Conservation (phyloP, 2,329 filamentous ascomycete species). For the Microcera coccophila region DNA sequence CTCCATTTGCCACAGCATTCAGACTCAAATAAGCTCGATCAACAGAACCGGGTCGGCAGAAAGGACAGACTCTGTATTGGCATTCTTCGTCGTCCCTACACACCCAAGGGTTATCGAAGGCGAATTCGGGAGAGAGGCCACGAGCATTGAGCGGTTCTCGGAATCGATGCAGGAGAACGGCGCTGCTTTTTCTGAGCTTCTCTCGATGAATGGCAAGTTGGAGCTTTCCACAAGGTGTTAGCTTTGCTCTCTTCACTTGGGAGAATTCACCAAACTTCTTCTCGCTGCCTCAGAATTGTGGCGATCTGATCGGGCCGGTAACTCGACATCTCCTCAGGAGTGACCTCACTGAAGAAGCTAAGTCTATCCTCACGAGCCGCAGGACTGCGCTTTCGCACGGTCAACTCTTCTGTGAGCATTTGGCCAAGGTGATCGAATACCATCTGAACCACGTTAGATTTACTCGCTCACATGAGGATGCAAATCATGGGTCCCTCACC, state of each 20-base stretch:
- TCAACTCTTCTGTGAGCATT: conserved; percentile 30
- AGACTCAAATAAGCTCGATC: conserved; percentile 49
- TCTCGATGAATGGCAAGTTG: conserved; percentile 30
- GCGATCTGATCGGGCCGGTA: conserved; percentile 48
- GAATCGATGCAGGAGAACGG: conserved; percentile 17
- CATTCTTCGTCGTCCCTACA: conserved; percentile 41
- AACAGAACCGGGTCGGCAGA: conserved; percentile 43
- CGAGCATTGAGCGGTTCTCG: conserved; percentile 15
- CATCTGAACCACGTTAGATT: conserved; percentile 16
- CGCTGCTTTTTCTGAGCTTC: conserved; percentile 20
- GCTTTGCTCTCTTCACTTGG: background rate
- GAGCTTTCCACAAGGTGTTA: conserved; percentile 29
- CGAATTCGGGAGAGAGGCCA: conserved; percentile 11
- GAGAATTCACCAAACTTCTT: conserved; percentile 40
- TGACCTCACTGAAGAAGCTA: conserved; percentile 45
- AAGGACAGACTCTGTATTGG: conserved; percentile 47
- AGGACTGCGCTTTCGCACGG: conserved; percentile 37
- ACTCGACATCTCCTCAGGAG: conserved; percentile 36
- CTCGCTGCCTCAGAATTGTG: conserved; percentile 47
- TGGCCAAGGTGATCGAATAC: conserved; percentile 36
- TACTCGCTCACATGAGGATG: background rate
- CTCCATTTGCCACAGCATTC: conserved; percentile 45
- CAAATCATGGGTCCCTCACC: background rate
- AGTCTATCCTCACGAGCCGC: conserved; percentile 41
- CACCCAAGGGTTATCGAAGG: conserved; percentile 37